Base-by-base conservation (phyloP, 176 grass and related monocot species). In the Triticum turgidum region DNA sequence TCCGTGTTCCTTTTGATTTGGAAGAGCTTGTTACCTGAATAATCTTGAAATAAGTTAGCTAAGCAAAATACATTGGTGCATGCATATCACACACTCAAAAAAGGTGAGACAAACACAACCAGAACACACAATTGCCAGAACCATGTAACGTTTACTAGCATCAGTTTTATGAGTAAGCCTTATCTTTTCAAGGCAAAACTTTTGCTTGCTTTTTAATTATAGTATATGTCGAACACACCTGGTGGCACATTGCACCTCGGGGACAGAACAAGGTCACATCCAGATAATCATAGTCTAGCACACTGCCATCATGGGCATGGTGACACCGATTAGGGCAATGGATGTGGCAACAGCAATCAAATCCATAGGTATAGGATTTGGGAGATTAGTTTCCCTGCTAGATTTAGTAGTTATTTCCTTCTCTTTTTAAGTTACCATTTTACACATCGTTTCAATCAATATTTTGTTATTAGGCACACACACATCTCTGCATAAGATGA, bases 1-100 rank as follows among this genome's bases (percentile, higher is more conserved):
- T 81, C 45, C 88, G 90, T 74, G 86, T 62, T 58, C 61, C 69
- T 86, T 92, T 94, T 35, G 25, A 72, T 92, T 94, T 92, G 56
- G 65, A 83, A 71, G 66, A 89, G 72, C 73, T 86, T 54, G 76
- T 77, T 80, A 83, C 83, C 93, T 94, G 88, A 32, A 73, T 30
- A 88, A 83, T 76, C 68, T 82, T 73, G 18, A 83, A 75, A 47
- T 11, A 38, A 78, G 73, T 71, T 30, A 88, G 42, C 58, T 64
- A 72, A 65, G 65, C 37, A 35, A 39, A 25, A 35, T 21, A 59
- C 27, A 61, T 47, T 70, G 17, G 32, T 75, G 24, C 62, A 52
- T 71, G 80, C 52, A 77, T 10, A 86, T 84, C 71, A 61, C 20
- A 61, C 22, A 10, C 12, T 32, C 45, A 41, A 49, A 87, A 62